A percentile compares a stretch with the other conserved stretches of the same genome.
Evolutionary conservation across 331 rosid species (phyloP).

Genomic region (Rhamnella rubrinervis): DNA sequence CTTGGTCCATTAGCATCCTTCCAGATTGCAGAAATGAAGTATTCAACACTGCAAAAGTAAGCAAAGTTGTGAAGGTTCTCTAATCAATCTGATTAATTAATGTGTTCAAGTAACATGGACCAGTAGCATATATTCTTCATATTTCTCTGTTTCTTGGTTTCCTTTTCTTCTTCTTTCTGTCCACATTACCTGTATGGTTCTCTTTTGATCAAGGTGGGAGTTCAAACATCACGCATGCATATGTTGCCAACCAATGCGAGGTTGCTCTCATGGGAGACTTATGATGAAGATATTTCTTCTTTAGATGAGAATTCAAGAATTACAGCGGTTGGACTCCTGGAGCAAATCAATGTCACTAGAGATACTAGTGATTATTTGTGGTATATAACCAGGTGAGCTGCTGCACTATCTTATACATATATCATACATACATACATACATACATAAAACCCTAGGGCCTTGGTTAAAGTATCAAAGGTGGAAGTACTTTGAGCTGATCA

Average conservation of each 20-base stretch:
- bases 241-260: conserved; percentile 58
- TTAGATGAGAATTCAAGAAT: conserved; percentile 56
- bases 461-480: neutral
- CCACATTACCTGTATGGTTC: conserved; percentile 20
- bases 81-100: neutral
- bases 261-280: conserved; percentile 76
- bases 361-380: conserved; percentile 91
- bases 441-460: neutral
- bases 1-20: conserved; percentile 97
- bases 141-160: neutral
- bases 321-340: conserved; percentile 68
- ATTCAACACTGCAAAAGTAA: conserved; percentile 85
- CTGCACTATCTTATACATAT: neutral
- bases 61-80: conserved; percentile 13
- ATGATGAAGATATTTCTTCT: conserved; percentile 78
- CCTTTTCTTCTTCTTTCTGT: neutral
- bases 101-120: conserved; percentile 14
- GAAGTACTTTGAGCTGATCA: neutral
- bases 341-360: conserved; percentile 85
- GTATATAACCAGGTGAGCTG: conserved; percentile 83
- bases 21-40: conserved; percentile 76
- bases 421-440: neutral
- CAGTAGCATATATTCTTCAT: neutral
- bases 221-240: conserved; percentile 51
- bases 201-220: conserved; percentile 61